phyloP scores from a whole-genome alignment of 176 grass and related monocot species.

The Zea mays region DNA sequence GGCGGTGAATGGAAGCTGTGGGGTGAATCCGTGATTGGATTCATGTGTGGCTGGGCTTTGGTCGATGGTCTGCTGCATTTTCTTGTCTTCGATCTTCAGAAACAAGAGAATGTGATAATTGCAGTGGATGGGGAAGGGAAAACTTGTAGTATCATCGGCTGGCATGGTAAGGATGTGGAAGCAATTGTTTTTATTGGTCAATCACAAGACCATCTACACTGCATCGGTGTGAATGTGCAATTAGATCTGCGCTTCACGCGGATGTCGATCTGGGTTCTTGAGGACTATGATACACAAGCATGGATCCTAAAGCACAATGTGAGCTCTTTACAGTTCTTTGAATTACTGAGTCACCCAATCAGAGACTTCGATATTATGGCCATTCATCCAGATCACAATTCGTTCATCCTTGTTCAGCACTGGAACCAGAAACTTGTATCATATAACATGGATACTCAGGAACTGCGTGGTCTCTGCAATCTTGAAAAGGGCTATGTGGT shows the following conservation, averaged over 20 bases:
- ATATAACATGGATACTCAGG: background rate
- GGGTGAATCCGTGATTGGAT: background rate
- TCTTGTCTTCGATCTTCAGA: background rate
- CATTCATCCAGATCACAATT: background rate
- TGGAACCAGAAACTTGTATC: background rate
- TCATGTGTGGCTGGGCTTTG: background rate
- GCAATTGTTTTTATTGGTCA: background rate
- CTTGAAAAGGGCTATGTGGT: no score
- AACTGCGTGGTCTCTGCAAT: background rate
- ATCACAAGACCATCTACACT: background rate
- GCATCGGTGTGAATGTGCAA: background rate
- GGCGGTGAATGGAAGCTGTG: background rate
- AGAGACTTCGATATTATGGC: background rate
- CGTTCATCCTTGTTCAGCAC: background rate
- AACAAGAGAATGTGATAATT: background rate
- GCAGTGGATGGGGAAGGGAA: background rate
- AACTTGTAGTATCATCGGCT: background rate
- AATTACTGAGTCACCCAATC: background rate
- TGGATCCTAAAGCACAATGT: background rate
- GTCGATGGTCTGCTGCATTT: constrained; percentile 8
- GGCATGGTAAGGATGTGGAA: background rate
- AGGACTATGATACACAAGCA: background rate
- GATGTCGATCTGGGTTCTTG: background rate
- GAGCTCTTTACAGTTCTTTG: background rate
- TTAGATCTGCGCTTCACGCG: accelerated